Evolutionary conservation across 495 filamentous ascomycete species (phyloP).

Genomic region (Penicillium riverlandense): DNA sequence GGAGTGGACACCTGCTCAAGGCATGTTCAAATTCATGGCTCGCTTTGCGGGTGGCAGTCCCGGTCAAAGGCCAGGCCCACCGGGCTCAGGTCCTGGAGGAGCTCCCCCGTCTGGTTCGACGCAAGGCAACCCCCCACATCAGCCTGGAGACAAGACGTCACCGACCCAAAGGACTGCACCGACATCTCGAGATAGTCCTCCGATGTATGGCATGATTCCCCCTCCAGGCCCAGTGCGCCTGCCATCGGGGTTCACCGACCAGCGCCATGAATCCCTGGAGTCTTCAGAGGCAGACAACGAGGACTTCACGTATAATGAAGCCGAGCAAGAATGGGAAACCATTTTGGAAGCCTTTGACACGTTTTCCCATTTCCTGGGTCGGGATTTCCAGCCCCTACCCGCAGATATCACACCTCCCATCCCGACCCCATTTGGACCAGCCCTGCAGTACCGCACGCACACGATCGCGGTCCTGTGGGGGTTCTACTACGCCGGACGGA

Average conservation of each 20-base stretch:
- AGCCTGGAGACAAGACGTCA: conserved; percentile 1
- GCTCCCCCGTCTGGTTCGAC: too few species aligned
- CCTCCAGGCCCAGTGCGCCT: conserved; percentile 27
- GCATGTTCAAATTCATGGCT: conserved; percentile 39
- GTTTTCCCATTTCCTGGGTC: conserved; percentile 59
- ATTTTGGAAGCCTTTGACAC: conserved; percentile 64
- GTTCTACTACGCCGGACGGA: conserved; percentile 73
- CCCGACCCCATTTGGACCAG: conserved; percentile 71
- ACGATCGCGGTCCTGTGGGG: conserved; percentile 80
- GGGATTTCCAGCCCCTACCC: conserved; percentile 71
- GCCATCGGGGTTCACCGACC: conserved; percentile 33
- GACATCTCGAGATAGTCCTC: conserved; percentile 13
- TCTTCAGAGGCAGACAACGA: conserved; percentile 29
- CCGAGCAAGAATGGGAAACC: conserved; percentile 70
- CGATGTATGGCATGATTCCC: conserved; percentile 51
- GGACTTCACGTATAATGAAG: conserved; percentile 58
- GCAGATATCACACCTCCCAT: conserved; percentile 58
- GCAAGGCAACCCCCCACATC: conserved; percentile 3
- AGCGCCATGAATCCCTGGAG: conserved; percentile 7
- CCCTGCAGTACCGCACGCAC: conserved; percentile 77
- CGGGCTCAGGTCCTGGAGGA: conserved; percentile 14
- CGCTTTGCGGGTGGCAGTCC: conserved; percentile 23
- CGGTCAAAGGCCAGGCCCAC: conserved; percentile 10
- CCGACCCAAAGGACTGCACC: conserved; percentile 3
- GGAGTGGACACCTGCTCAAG: conserved; percentile 51